Percentiles rank a stretch among this genome's conserved stretches.
Evolutionary conservation across 345 rosid species (phyloP).

Genomic region (Microthlaspi erraticum): DNA sequence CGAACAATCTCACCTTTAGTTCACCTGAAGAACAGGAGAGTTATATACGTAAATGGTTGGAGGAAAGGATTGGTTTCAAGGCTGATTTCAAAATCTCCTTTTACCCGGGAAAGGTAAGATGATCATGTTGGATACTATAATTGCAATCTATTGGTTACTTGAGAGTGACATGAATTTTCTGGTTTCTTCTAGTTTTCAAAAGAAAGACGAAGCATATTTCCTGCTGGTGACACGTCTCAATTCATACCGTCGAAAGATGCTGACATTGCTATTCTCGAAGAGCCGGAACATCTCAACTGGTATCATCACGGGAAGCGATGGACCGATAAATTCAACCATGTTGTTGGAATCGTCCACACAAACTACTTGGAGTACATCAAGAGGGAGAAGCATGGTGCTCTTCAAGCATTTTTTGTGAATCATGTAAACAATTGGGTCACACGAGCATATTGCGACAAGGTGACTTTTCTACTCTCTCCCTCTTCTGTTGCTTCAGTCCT

Average conservation of each 20-base stretch:
- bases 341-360: constrained; percentile 96
- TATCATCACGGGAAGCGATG: constrained; percentile 96
- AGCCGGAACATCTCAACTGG: constrained; percentile 98
- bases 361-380: constrained; percentile 98
- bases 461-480: constrained; percentile 29
- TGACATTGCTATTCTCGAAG: constrained; percentile 93
- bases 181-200: constrained; percentile 70
- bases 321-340: constrained; percentile 96
- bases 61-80: constrained; percentile 90
- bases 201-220: constrained; percentile 92
- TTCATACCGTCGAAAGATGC: constrained; percentile 89
- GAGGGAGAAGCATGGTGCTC: constrained; percentile 92
- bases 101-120: constrained; percentile 95
- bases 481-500: constrained; percentile 6
- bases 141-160: not conserved
- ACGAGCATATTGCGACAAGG: constrained; percentile 94
- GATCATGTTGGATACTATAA: constrained; percentile 16
- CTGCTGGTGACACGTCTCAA: constrained; percentile 94
- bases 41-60: constrained; percentile 92
- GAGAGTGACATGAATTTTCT: constrained; percentile 24
- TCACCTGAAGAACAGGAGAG: constrained; percentile 96
- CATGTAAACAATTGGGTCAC: constrained; percentile 93
- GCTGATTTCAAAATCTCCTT: constrained; percentile 91
- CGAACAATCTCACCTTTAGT: constrained; percentile 78
- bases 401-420: constrained; percentile 92